Evolutionary conservation across 2,329 filamentous ascomycete species (phyloP).

Genomic region (Diaporthe humulicola): DNA sequence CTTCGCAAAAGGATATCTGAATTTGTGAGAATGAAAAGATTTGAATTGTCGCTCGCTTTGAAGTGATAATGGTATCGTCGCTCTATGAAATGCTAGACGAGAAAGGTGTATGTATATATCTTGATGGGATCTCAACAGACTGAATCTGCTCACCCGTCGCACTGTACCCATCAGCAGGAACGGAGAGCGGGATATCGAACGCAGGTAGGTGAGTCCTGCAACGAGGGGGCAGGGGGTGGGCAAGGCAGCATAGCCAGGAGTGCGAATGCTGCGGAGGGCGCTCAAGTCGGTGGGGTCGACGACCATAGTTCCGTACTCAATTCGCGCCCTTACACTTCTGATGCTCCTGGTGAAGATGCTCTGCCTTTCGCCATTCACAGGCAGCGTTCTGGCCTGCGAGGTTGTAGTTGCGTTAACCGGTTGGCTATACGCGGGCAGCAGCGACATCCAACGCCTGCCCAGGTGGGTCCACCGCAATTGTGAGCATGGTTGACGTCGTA

Average conservation of each 20-base stretch:
- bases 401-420: not conserved
- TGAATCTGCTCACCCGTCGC: not conserved
- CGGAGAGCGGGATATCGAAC: not conserved
- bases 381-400: not conserved
- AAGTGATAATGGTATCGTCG: slow-evolving; percentile 21
- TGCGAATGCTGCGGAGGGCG: no score
- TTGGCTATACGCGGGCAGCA: not conserved
- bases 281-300: not conserved
- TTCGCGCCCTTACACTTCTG: not conserved
- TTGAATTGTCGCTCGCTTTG: slow-evolving; percentile 22
- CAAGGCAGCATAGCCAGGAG: no score
- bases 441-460: not conserved
- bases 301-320: not conserved
- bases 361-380: not conserved
- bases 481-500: not conserved
- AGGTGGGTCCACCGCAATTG: not conserved
- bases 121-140: not conserved
- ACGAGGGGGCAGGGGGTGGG: no score
- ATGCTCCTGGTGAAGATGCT: not conserved
- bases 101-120: not conserved
- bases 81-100: slow-evolving; percentile 28
- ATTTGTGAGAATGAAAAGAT: not conserved
- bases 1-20: not conserved
- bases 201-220: no score
- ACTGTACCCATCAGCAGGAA: not conserved